Evolutionary conservation across 1,284 basidiomycete species (phyloP), one percentile per base, ranked within the genome.

Genomic region (Neonothopanus nambi): DNA sequence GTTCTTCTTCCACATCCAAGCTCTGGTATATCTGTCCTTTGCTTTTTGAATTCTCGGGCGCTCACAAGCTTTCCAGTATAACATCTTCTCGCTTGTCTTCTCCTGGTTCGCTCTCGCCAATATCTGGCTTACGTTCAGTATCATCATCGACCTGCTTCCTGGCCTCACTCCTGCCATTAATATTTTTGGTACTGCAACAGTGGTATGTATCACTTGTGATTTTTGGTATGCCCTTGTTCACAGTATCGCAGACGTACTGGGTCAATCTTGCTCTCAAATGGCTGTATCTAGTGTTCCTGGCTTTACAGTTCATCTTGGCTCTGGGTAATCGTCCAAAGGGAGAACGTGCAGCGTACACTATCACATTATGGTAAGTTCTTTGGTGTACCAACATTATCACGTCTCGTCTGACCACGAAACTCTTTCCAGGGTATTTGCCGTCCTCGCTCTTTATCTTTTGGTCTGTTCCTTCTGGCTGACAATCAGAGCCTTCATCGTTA

Each of bases 1-100:
- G 90, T 86, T 98, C 77, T 95, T 97, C 77, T 85, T 98, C 70
- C 95, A 98, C 66, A 66, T 98, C 38, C 96, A 99, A 72, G 95
- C 86, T 41, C 56, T 97, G 39, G 91, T 92, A 65, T 59, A 87
- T 79, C 7, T 12, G 20, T 17, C 12, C 45, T 52, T 50, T 21
- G 3, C 40, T 39, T 0, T 13, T 6, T 21, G 15, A 26, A 21
- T 38, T 37, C 9, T 48, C 9, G 18, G 39, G 58, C 36, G 38
- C 24, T 5, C 15, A 49, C 44, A 48, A 44, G 13, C 20, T 37
- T 45, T 7, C 30, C 33, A 90, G 85, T 92, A 91, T 68, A 91
- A 91, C 68, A 63, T 91, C 50, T 85, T 89, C 68, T 87, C 83
- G 36, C 76, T 95, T 58, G 65, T 93, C 61, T 95, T 95, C 74